Conservation (phyloP, 2,329 filamentous ascomycete species). For the Nigrospora sphaerica region DNA sequence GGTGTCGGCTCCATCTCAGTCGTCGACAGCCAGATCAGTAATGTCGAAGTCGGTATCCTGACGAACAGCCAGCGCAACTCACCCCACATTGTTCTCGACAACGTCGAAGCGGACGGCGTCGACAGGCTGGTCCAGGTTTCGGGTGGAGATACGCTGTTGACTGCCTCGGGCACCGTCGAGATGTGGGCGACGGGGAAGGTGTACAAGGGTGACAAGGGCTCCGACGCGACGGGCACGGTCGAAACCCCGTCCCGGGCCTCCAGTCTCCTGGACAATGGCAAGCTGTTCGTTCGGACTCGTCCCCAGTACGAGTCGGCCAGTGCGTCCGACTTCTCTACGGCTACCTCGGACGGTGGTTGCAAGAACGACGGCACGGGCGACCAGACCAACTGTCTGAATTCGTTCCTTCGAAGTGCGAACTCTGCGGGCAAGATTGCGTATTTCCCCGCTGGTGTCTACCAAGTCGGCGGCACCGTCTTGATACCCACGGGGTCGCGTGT, state of each 20-base stretch:
- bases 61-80: conserved; percentile 33
- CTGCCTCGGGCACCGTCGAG: background rate
- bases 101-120: conserved; percentile 36
- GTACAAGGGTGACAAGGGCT: background rate
- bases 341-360: conserved; percentile 7
- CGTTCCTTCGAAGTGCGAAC: conserved; percentile 5
- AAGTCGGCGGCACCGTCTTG: conserved; percentile 22
- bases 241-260: background rate
- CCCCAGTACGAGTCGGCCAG: conserved; percentile 27
- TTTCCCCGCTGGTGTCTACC: conserved; percentile 20
- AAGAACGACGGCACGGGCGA: conserved; percentile 27
- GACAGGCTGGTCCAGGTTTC: background rate
- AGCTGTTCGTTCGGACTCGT: conserved; percentile 12
- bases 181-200: background rate
- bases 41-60: conserved; percentile 39
- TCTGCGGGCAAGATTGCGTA: conserved; percentile 5
- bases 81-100: conserved; percentile 38
- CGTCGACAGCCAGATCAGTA: conserved; percentile 45
- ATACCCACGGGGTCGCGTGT: conserved; percentile 57
- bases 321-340: conserved; percentile 2
- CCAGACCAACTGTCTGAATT: conserved; percentile 14
- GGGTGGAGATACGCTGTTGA: background rate
- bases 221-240: background rate
- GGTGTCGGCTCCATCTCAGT: conserved; percentile 47
- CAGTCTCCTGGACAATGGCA: conserved; percentile 8